phyloP scores from a whole-genome alignment of 306 rosid species.

The Cucurbita maxima region DNA sequence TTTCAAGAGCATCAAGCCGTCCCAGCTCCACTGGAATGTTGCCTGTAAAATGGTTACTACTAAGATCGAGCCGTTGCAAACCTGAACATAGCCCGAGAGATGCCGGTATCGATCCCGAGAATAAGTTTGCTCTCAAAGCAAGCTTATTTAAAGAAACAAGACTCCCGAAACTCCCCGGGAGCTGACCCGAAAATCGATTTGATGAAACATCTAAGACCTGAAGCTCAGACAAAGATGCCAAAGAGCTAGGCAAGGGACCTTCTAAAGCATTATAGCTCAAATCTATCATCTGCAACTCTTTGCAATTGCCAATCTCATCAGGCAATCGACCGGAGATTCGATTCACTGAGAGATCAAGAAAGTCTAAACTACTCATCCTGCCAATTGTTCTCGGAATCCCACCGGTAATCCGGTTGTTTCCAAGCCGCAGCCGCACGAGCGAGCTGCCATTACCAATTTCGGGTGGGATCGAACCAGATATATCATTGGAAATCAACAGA shows the following conservation, averaged over 20 bases:
- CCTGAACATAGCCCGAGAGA: constrained; percentile 46
- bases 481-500: constrained; percentile 50
- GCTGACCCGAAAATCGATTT: constrained; percentile 41
- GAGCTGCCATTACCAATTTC: constrained; percentile 58
- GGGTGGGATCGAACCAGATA: constrained; percentile 52
- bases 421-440: constrained; percentile 52
- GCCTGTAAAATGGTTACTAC: constrained; percentile 55
- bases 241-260: constrained; percentile 39
- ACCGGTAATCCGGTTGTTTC: constrained; percentile 47
- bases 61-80: constrained; percentile 66
- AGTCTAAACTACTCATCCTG: constrained; percentile 30
- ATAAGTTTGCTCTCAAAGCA: constrained; percentile 33
- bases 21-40: constrained; percentile 46
- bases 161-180: constrained; percentile 38
- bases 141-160: constrained; percentile 59
- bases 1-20: constrained; percentile 52
- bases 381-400: constrained; percentile 58
- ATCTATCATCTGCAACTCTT: constrained; percentile 59
- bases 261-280: constrained; percentile 66
- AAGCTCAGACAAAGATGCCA: constrained; percentile 48
- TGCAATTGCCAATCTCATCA: constrained; percentile 49
- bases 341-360: constrained; percentile 72
- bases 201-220: constrained; percentile 60
- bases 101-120: constrained; percentile 54
- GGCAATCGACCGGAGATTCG: constrained; percentile 52